These are phyloP conservation scores for Suillus plorans DNA, from an alignment of 768 basidiomycete species.

Conservation along the genomic window DNA sequence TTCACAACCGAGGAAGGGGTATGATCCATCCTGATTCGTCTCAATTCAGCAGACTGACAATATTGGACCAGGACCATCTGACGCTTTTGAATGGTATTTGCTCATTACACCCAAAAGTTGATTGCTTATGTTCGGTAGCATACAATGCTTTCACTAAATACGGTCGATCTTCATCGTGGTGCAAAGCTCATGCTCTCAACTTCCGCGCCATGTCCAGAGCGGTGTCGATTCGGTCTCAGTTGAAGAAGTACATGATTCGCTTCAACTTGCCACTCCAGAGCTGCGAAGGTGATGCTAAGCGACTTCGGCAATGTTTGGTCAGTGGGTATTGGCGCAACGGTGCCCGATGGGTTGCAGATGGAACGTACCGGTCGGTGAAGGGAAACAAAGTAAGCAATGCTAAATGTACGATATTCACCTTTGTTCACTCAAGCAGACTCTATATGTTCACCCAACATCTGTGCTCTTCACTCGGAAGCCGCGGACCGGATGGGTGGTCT, in stretches of 20 bases:
- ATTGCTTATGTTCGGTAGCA: conserved; percentile 41
- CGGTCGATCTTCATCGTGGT: conserved; percentile 88
- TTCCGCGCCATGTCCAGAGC: conserved; percentile 94
- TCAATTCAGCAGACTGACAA: conserved; percentile 9
- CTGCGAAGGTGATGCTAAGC: conserved; percentile 84
- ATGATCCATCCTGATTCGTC: conserved; percentile 22
- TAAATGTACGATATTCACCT: background rate
- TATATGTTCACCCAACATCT: conserved; percentile 92
- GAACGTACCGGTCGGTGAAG: conserved; percentile 86
- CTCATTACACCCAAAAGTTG: background rate
- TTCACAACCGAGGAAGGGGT: conserved; percentile 99
- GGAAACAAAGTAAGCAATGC: conserved; percentile 68
- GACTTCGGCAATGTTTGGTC: conserved; percentile 85
- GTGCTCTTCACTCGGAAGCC: conserved; percentile 93
- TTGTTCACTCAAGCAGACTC: conserved; percentile 44
- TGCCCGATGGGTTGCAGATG: conserved; percentile 88
- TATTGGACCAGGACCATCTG: conserved; percentile 74
- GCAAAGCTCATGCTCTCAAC: conserved; percentile 87
- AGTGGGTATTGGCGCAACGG: conserved; percentile 94
- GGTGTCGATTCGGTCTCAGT: conserved; percentile 90
- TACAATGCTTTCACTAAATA: conserved; percentile 91
- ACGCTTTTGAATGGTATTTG: conserved; percentile 84
- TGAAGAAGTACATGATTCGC: conserved; percentile 92
- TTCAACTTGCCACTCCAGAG: conserved; percentile 81
- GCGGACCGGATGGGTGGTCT: conserved; percentile 89